Conservation (phyloP, 306 rosid genomes). For the Vigna radiata region DNA sequence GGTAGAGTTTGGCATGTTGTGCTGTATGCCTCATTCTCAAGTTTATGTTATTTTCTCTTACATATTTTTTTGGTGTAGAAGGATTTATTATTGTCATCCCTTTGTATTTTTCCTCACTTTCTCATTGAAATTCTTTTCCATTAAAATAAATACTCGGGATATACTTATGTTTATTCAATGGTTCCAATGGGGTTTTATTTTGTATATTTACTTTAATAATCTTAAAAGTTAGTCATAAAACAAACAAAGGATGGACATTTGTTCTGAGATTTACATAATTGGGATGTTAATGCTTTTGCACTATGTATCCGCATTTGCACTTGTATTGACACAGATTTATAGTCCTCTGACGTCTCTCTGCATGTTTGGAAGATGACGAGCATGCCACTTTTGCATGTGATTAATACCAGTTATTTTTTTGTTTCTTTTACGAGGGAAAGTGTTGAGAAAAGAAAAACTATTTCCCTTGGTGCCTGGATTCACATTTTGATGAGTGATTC, state of each 20-base stretch:
- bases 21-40: background rate
- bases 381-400: slow-evolving; percentile 19
- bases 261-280: slow-evolving; percentile 3
- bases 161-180: background rate
- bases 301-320: slow-evolving; percentile 11
- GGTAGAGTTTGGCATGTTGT: background rate
- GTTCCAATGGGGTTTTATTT: background rate
- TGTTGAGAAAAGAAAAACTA: background rate
- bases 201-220: background rate
- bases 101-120: background rate
- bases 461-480: slow-evolving; percentile 35
- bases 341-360: slow-evolving; percentile 3
- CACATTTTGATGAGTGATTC: slow-evolving; percentile 30
- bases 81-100: background rate
- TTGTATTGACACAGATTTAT: slow-evolving; percentile 14
- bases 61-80: background rate
- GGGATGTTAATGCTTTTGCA: background rate
- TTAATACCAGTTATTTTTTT: slow-evolving; percentile 1
- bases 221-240: background rate
- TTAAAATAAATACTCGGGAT: background rate
- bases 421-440: slow-evolving; percentile 20
- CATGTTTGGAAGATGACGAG: slow-evolving; percentile 24
- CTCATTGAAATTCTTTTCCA: no score
- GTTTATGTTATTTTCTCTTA: slow-evolving; percentile 5
- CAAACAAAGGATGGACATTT: background rate